A percentile compares a stretch with the other conserved stretches of the same genome.
Conservation (phyloP, 2,329 filamentous ascomycete species). For the Pseudogymnoascus sp. region DNA sequence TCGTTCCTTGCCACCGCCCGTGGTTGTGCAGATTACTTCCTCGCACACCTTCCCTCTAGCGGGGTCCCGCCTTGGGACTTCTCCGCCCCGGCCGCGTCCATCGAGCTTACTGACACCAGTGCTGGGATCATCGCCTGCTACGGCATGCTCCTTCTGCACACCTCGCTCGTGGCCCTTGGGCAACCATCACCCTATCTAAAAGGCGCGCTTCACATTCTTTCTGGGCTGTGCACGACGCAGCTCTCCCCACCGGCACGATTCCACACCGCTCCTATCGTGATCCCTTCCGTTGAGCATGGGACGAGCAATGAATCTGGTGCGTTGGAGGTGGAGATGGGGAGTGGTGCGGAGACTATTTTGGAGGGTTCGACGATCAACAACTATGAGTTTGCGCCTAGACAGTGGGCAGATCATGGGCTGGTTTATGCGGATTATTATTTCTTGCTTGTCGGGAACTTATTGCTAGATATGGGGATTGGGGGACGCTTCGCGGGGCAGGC, state of each 20-base stretch:
- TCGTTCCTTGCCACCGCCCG: conserved; percentile 37
- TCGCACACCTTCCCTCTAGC: conserved; percentile 31
- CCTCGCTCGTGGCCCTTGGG: conserved; percentile 19
- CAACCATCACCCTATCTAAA: conserved; percentile 25
- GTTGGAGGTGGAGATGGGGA: conserved; percentile 22
- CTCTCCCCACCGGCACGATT: conserved; percentile 22
- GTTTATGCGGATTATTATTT: conserved; percentile 45
- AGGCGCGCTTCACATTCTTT: conserved; percentile 23
- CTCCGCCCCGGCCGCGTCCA: conserved; percentile 28
- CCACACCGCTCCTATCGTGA: background rate
- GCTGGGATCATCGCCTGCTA: conserved; percentile 34
- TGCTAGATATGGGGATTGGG: conserved; percentile 28
- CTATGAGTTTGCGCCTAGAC: conserved; percentile 37
- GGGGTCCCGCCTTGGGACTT: conserved; percentile 44
- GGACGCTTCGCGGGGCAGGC: background rate
- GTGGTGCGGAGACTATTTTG: conserved; percentile 36
- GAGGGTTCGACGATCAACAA: conserved; percentile 40
- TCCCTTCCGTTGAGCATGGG: conserved; percentile 24
- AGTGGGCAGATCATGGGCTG: conserved; percentile 39
- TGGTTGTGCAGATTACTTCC: conserved; percentile 39
- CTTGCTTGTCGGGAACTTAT: conserved; percentile 38
- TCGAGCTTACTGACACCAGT: conserved; percentile 31
- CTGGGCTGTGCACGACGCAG: conserved; percentile 20
- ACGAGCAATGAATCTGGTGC: conserved; percentile 11
- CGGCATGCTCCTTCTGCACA: conserved; percentile 32